Evolutionary conservation across 306 rosid species (phyloP).

Genomic region (Glycine latifolia): DNA sequence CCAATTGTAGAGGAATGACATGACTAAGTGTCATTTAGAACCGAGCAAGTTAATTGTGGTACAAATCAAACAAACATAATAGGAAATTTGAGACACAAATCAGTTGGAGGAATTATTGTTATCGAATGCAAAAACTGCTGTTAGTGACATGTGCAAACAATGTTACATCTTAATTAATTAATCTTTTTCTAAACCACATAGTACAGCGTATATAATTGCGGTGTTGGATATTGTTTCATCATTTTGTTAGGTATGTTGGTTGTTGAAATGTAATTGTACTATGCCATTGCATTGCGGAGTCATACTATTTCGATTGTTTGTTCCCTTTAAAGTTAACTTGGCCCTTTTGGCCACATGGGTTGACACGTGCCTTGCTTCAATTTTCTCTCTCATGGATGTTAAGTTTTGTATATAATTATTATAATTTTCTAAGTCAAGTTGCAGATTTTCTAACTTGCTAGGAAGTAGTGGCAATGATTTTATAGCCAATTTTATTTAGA

Average conservation of each 20-base stretch:
- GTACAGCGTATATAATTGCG: conserved; percentile 46
- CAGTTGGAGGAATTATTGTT: conserved; percentile 42
- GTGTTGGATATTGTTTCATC: conserved; percentile 52
- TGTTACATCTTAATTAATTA: conserved; percentile 37
- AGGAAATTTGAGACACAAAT: conserved; percentile 42
- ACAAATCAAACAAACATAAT: conserved; percentile 55
- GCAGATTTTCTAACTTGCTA: conserved; percentile 25
- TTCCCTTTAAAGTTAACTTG: conserved; percentile 73
- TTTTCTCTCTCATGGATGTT: conserved; percentile 38
- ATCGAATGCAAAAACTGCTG: background rate
- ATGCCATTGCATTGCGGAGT: conserved; percentile 45
- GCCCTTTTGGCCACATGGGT: conserved; percentile 70
- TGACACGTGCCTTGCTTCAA: conserved; percentile 56
- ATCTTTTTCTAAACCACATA: conserved; percentile 37
- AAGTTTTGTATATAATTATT: conserved; percentile 6
- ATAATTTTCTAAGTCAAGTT: conserved; percentile 21
- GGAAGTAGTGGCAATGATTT: conserved; percentile 11
- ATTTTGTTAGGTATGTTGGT: conserved; percentile 69
- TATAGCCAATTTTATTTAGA: conserved; percentile 16
- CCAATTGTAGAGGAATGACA: conserved; percentile 48
- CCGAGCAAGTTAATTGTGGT: conserved; percentile 42
- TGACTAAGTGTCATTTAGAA: conserved; percentile 59
- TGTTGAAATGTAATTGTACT: conserved; percentile 69
- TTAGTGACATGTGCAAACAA: conserved; percentile 12
- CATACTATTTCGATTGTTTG: conserved; percentile 50